These are phyloP conservation scores for Heliocybe sulcata DNA, from an alignment of 1,284 basidiomycete species.

Conservation along the genomic window DNA sequence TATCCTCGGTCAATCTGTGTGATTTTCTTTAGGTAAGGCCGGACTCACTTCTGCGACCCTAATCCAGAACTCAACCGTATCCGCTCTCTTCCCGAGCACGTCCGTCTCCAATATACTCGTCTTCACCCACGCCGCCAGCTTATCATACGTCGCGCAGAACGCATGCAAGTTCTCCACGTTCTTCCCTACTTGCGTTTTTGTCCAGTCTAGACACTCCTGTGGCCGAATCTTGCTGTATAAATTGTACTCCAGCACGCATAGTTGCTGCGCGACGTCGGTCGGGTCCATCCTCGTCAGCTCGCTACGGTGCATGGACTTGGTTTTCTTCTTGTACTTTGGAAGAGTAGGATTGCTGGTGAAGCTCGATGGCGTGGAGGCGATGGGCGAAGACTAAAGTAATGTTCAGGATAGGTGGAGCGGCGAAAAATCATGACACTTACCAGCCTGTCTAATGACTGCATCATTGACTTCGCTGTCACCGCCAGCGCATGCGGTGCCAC, in stretches of 20 bases:
- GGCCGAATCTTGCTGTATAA: slow-evolving; percentile 52
- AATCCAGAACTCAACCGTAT: slow-evolving; percentile 67
- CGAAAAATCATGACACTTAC: slow-evolving; percentile 28
- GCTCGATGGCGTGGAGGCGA: slow-evolving; percentile 11
- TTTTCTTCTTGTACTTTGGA: slow-evolving; percentile 29
- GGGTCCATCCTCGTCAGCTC: slow-evolving; percentile 50
- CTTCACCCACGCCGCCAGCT: slow-evolving; percentile 60
- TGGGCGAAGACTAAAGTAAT: not conserved
- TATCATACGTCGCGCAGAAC: slow-evolving; percentile 57
- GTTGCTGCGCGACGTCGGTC: slow-evolving; percentile 52
- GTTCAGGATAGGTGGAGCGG: slow-evolving; percentile 6
- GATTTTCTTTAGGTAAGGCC: not conserved
- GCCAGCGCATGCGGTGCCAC: slow-evolving; percentile 32
- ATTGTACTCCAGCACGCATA: slow-evolving; percentile 50
- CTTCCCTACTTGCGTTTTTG: slow-evolving; percentile 30
- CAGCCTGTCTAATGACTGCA: slow-evolving; percentile 45
- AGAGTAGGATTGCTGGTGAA: slow-evolving; percentile 12
- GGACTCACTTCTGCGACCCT: slow-evolving; percentile 63
- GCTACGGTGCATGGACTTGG: slow-evolving; percentile 34
- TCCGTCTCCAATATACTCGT: slow-evolving; percentile 47
- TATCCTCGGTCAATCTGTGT: slow-evolving; percentile 4
- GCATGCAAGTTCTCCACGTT: slow-evolving; percentile 36
- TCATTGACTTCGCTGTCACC: slow-evolving; percentile 39
- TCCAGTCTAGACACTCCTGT: slow-evolving; percentile 55
- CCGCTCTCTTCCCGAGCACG: slow-evolving; percentile 41